A percentile compares a stretch with the other conserved stretches of the same genome.
These are phyloP conservation scores for Isoetes taiwanensis DNA, from an alignment of 75 land plant genomes.

Conservation along the genomic window DNA sequence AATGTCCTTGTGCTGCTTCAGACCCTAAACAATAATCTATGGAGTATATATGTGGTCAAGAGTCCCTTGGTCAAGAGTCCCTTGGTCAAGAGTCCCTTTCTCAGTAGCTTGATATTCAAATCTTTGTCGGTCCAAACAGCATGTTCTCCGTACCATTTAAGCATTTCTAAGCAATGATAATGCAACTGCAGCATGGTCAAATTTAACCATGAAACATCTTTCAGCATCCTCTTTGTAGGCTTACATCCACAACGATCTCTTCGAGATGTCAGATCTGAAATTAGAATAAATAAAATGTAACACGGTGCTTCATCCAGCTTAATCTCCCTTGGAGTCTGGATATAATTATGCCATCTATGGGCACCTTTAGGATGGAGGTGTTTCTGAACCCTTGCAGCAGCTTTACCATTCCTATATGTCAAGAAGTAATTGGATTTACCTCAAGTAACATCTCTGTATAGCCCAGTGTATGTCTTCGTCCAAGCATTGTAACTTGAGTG, in stretches of 20 bases:
- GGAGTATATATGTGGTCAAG: constrained; percentile 3
- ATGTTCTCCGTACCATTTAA: neutral
- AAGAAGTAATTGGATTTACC: constrained; percentile 2
- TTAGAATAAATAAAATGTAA: neutral
- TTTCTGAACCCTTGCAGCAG: constrained; percentile 1
- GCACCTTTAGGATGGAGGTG: neutral
- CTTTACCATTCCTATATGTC: constrained; percentile 7
- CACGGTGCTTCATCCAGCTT: neutral
- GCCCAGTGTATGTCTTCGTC: neutral
- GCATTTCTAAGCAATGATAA: neutral
- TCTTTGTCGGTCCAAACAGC: constrained; percentile 1
- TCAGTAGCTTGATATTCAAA: neutral
- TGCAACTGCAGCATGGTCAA: constrained; percentile 1
- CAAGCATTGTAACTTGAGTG: neutral
- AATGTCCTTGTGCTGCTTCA: no score
- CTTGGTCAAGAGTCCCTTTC: neutral
- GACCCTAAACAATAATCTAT: neutral
- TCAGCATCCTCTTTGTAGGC: neutral
- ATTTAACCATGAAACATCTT: no score
- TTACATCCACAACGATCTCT: neutral
- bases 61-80: no score
- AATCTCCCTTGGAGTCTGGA: constrained; percentile 1
- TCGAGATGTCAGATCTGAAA: neutral
- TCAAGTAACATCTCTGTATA: neutral
- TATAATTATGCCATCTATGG: constrained; percentile 3